Evolutionary conservation across 306 rosid genomes (phyloP), one percentile per base, ranked within the genome.

Genomic region (Arachis stenosperma): DNA sequence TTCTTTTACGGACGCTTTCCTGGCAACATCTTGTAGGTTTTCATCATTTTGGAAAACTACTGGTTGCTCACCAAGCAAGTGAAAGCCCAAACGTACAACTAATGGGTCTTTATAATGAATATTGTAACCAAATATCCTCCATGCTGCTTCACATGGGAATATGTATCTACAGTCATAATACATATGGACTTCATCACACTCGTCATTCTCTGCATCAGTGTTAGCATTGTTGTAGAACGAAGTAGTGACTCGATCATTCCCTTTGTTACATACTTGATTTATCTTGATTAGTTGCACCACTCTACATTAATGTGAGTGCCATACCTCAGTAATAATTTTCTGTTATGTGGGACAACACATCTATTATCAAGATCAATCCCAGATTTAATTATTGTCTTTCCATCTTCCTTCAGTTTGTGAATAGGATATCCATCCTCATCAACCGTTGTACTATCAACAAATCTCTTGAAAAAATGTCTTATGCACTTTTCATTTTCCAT

Each of bases 31-130:
- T 7, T 62, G 50, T 2, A 62, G n/a, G 17, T 46, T 27, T 0
- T 46, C 27, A 48, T 66, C 3, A 27, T 48, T 39, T 6, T 46
- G 2, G 6, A 27, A 48, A 29, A 5, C 0, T 0, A 67, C 6
- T 6, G 6, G 3, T 47, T 48, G 56, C 1, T 67, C 29, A 29
- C n/a, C n/a, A 47, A 29, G 43, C 3, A 47, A 30, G 30, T 67
- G 71, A 3, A 67, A 67, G 6, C 29, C 7, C 4, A 66, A 66
- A 11, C 71, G 6, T 46, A 46, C 71, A 29, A 66, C 27, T 22
- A 5, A 0, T 6, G 53, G n/a, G 14, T 5, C 2, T 27, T 37
- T 43, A 13, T 39, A 8, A 65, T 65, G 64, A 29, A 59, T 29
- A 0, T 3, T 2, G 7, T 4, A 40, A 7, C 6, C 5, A 40